Evolutionary conservation across 129 eudicot genomes (phyloP), one percentile per base, ranked within the genome.

Genomic region (Mikania micrantha): DNA sequence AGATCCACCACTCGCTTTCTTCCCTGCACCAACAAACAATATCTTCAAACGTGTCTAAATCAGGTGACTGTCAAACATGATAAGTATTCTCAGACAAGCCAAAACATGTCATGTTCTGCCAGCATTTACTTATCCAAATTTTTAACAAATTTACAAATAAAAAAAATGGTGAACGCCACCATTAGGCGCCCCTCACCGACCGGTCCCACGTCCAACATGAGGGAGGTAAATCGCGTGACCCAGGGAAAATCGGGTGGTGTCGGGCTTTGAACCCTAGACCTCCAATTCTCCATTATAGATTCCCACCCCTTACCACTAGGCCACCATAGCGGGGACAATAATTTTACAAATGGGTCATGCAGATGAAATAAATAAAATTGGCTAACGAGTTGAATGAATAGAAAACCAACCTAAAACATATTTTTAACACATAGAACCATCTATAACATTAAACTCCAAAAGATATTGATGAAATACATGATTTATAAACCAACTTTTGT

Each of bases 1-100:
- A 90, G 16, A 94, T 90, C 99, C 99, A 94, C 99, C 97, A 94
- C 74, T 90, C 99, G 60, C 87, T 94, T 85, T 94, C 99, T 71
- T 90, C 99, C 95, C 99, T 94, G 88, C 83, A 81, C 73, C 27
- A 50, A 52, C 32, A 71, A 41, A 75, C 34, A n/a, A n/a, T n/a
- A n/a, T n/a, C n/a, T n/a, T n/a, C 32, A 60, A 60, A 54, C 13
- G 21, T 29, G 39, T n/a, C 39, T 58, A 31, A 22, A 52, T 50
- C 29, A 9, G 15, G 27, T 28, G 28, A 25, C 34, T 0, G 9
- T 9, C 25, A 25, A 27, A 56, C 13, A 2, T 13, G 17, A 7
- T 38, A 5, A 38, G 6, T 48, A 22, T 20, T 52, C 13, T 22
- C 59, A 22, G 22, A 52, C 31, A 24, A 5, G 56, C 31, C 31